Base-by-base conservation (phyloP, 106 monocot species). In the Allium fistulosum region DNA sequence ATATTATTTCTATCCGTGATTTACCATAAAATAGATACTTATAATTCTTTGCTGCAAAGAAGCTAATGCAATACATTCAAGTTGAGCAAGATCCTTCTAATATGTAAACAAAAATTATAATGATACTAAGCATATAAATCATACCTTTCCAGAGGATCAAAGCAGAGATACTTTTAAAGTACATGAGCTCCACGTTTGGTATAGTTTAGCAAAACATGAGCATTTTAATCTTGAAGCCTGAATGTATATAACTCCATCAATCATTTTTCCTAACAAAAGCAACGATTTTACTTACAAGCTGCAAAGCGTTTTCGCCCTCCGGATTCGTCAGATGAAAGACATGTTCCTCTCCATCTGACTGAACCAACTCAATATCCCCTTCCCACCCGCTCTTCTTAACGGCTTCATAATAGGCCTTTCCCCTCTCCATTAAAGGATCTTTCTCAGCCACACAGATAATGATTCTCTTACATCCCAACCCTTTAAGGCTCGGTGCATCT, bases 391-490 rank as follows among this genome's bases (percentile, higher is more conserved):
- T 69, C 56, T 18, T 26, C 62, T 50, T 67, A 48, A 79, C 10
- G 55, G 48, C 53, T 63, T 67, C 63, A 6, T 11, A 67, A 13
- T 79, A 79, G 26, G 51, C 68, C 68, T 28, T 75, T 26, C 75
- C 75, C 51, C 75, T 75, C 10, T 75, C 75, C 46, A 7, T 9
- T 47, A 75, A 7, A 60, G 51, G 17, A 47, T 75, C 68, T 10
- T 47, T 53, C 53, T 45, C 68, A 4, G 61, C 75, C 0, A 61
- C 61, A 52, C 68, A 50, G 0, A 75, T 51, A 53, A 68, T 50
- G 53, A 53, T 57, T 15, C 68, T 63, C 46, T 57, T n/a, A 57
- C 73, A 79, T 37, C 63, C 72, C 28, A 59, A 26, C 47, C 11
- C 56, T 17, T 12, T 61, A 55, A 79, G 26, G 18, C 63, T 49